phyloP scores from a whole-genome alignment of 1,284 basidiomycete species.

The Anthracocystis setariae region DNA sequence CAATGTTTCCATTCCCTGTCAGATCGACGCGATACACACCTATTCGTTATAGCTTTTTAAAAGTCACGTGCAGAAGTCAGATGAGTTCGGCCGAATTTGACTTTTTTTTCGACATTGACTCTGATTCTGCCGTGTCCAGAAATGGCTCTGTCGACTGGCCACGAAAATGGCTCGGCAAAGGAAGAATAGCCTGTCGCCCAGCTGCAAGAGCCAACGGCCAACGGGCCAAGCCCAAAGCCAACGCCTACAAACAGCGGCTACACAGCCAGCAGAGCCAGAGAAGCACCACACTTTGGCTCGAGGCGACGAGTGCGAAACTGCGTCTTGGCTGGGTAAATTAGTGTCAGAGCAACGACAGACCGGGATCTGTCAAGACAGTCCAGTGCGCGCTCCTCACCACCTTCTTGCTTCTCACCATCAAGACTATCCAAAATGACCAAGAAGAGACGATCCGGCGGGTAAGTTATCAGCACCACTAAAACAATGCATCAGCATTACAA shows the following conservation, averaged over 20 bases:
- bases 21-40: neutral
- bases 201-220: too few species aligned
- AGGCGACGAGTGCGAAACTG: too few species aligned
- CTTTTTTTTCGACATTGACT: neutral
- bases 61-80: neutral
- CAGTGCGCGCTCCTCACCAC: conserved; percentile 25
- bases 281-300: too few species aligned
- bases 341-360: too few species aligned
- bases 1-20: too few species aligned
- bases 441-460: conserved; percentile 90
- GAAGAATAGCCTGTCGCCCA: too few species aligned
- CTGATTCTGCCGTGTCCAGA: neutral
- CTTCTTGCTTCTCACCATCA: conserved; percentile 49
- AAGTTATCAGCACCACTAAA: conserved; percentile 33
- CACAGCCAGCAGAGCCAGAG: neutral
- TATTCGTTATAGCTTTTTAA: too few species aligned
- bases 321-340: too few species aligned
- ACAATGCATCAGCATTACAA: conserved; percentile 1
- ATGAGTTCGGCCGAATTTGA: neutral
- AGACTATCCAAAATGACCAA: conserved; percentile 76
- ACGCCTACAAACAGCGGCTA: neutral
- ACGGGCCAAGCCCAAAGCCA: neutral
- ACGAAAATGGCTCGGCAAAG: too few species aligned
- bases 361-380: conserved; percentile 20
- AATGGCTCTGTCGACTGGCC: neutral